phyloP scores from a whole-genome alignment of 1,139 yeast genomes.

The Blastobotrys capitulatus region DNA sequence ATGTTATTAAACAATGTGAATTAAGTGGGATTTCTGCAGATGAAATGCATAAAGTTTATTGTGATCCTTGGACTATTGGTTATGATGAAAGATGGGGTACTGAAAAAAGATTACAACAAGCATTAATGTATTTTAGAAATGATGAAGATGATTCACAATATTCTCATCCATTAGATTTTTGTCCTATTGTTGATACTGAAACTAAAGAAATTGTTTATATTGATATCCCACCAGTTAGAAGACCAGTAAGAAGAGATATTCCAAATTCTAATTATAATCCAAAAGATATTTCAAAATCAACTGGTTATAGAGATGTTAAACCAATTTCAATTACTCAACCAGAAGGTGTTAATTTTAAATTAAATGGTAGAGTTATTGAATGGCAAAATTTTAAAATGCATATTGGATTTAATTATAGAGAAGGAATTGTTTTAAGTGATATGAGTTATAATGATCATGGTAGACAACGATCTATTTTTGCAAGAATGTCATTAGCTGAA shows the following conservation, averaged over 20 bases:
- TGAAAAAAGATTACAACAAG: constrained; percentile 69
- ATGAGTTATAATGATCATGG: constrained; percentile 59
- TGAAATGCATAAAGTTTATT: constrained; percentile 60
- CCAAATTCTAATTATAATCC: constrained; percentile 18
- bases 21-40: constrained; percentile 43
- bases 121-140: constrained; percentile 72
- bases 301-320: constrained; percentile 13
- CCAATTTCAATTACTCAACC: constrained; percentile 54
- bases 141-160: constrained; percentile 73
- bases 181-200: constrained; percentile 77
- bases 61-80: constrained; percentile 87
- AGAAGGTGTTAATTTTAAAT: constrained; percentile 70
- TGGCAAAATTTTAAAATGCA: constrained; percentile 78
- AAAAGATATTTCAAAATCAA: constrained; percentile 12
- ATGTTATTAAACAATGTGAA: constrained; percentile 67
- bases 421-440: constrained; percentile 75
- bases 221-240: constrained; percentile 70
- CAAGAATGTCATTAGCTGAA: constrained; percentile 71
- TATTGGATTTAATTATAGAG: constrained; percentile 79
- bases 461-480: constrained; percentile 42
- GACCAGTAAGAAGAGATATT: constrained; percentile 28
- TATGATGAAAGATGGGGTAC: constrained; percentile 84
- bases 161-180: constrained; percentile 77
- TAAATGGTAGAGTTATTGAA: constrained; percentile 61
- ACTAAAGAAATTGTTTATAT: constrained; percentile 61